Conservation (phyloP, 2,329 filamentous ascomycete genomes). For the Aspergillus brasiliensis region DNA sequence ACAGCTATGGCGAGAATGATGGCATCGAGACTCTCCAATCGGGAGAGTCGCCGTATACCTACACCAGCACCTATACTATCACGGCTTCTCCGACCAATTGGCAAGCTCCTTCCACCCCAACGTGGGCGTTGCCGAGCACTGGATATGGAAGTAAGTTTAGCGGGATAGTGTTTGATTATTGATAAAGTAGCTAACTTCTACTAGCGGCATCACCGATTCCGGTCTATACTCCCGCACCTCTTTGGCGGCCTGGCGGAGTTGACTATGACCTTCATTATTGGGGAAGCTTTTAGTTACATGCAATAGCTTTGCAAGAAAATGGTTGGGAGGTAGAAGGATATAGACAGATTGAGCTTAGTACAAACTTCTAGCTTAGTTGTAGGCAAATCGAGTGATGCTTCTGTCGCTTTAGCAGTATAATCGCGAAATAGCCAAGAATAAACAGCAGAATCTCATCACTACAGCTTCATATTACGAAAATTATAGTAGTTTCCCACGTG, state of each 20-base stretch:
- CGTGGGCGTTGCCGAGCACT: conserved; percentile 34
- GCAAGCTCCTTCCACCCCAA: conserved; percentile 28
- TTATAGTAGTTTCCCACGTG: too few species aligned
- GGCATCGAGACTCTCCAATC: not conserved
- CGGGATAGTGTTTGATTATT: not conserved
- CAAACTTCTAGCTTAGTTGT: too few species aligned
- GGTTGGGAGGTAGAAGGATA: too few species aligned
- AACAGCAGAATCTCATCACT: too few species aligned
- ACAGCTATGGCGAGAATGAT: conserved; percentile 20
- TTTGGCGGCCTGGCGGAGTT: conserved; percentile 34
- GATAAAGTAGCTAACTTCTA: not conserved
- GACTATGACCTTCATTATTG: conserved; percentile 37
- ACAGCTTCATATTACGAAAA: too few species aligned
- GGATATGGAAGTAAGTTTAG: conserved; percentile 35
- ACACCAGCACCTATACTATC: conserved; percentile 33
- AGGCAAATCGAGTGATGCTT: too few species aligned
- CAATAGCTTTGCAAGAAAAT: too few species aligned
- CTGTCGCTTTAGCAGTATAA: too few species aligned
- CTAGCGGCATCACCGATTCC: conserved; percentile 32
- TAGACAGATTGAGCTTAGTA: too few species aligned
- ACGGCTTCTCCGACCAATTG: conserved; percentile 34
- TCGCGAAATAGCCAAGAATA: too few species aligned
- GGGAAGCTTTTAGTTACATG: conserved; percentile 24
- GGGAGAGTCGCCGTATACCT: conserved; percentile 14
- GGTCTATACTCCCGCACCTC: conserved; percentile 33